These are phyloP conservation scores for Rusavskia elegans DNA, from an alignment of 495 filamentous ascomycete genomes.

Conservation along the genomic window DNA sequence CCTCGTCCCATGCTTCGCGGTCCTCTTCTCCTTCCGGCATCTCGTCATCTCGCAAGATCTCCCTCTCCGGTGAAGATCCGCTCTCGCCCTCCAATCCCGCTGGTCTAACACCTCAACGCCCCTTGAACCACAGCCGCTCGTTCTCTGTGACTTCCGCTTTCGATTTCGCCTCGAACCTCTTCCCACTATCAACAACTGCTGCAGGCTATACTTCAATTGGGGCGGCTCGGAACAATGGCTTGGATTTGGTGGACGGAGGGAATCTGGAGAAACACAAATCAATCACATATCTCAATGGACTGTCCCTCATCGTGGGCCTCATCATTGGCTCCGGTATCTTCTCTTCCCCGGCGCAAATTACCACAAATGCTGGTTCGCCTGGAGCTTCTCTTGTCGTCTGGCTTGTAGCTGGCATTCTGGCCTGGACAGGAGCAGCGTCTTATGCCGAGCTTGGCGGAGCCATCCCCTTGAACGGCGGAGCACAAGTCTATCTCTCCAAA, in stretches of 20 bases:
- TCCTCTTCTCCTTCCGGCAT: constrained; percentile 71
- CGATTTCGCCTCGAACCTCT: constrained; percentile 80
- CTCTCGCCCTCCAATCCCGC: constrained; percentile 44
- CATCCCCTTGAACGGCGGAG: constrained; percentile 87
- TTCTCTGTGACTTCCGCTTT: constrained; percentile 88
- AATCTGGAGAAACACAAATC: constrained; percentile 90
- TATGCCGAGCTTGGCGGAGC: constrained; percentile 94
- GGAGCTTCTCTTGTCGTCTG: constrained; percentile 83
- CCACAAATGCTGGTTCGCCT: constrained; percentile 79
- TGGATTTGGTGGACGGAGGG: constrained; percentile 29
- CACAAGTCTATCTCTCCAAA: constrained; percentile 85
- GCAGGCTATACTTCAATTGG: constrained; percentile 72
- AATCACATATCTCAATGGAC: constrained; percentile 81
- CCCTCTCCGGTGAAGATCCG: constrained; percentile 73
- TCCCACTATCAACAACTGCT: constrained; percentile 78
- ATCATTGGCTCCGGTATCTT: constrained; percentile 98
- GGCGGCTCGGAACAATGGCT: constrained; percentile 37
- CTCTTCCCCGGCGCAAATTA: constrained; percentile 87
- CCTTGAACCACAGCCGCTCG: constrained; percentile 42
- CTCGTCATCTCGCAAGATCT: constrained; percentile 80
- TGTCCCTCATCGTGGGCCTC: constrained; percentile 77
- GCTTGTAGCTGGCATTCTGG: constrained; percentile 74
- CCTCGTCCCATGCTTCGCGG: constrained; percentile 41
- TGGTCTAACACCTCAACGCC: constrained; percentile 22
- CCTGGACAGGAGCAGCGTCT: constrained; percentile 92